Evolutionary conservation across 352 stramenopile species (phyloP).

Genomic region (Globisporangium sylvaticum): DNA sequence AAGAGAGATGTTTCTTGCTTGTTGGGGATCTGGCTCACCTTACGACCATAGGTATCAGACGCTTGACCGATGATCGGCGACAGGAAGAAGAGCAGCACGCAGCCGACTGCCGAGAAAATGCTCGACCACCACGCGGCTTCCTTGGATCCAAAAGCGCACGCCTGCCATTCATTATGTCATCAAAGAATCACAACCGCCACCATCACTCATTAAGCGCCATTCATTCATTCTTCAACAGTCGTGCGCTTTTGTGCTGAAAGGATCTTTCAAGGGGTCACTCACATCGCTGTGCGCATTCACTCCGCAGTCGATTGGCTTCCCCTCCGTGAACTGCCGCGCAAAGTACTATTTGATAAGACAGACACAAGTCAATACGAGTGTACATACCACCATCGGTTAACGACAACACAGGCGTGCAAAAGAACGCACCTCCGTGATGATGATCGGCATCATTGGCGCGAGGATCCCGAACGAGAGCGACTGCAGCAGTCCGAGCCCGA

Average conservation of each 20-base stretch:
- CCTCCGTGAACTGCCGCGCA: conserved; percentile 47
- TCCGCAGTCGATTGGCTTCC: conserved; percentile 52
- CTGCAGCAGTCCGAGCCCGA: conserved; percentile 45
- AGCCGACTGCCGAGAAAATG: conserved; percentile 62
- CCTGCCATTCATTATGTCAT: conserved; percentile 19
- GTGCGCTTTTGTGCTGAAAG: background rate
- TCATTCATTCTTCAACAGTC: conserved; percentile 1
- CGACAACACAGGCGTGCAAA: too few relatives aligned
- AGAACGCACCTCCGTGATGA: conserved; percentile 52
- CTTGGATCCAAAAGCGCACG: conserved; percentile 61
- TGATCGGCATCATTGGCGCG: conserved; percentile 59
- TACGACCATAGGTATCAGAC: conserved; percentile 72
- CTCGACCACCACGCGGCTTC: conserved; percentile 70
- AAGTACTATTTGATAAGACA: conserved; percentile 80
- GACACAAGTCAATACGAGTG: too few relatives aligned
- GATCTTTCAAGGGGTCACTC: conserved; percentile 3
- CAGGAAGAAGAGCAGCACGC: conserved; percentile 56
- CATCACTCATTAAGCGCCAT: background rate
- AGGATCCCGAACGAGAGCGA: conserved; percentile 62
- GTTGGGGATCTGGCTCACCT: conserved; percentile 30
- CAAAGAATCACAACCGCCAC: background rate
- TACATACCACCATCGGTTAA: too few relatives aligned
- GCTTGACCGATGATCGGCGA: conserved; percentile 68
- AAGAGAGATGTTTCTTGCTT: background rate
- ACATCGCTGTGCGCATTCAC: conserved; percentile 36